Evolutionary conservation across 768 basidiomycete genomes (phyloP).

Genomic region (Lentinus brumalis): DNA sequence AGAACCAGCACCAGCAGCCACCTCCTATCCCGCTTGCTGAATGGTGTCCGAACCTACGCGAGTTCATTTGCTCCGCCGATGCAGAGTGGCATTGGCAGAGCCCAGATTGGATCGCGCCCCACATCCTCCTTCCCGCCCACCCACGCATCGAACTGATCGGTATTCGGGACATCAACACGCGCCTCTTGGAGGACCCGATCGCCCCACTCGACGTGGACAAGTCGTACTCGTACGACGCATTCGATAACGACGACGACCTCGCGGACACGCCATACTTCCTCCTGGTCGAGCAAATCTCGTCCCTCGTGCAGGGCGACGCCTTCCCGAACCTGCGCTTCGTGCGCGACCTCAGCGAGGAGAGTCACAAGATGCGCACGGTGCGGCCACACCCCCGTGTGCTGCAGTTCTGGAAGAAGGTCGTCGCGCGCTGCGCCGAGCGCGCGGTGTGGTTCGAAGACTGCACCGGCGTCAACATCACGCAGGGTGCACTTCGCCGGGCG

Average conservation of each 20-base stretch:
- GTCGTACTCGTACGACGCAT: slow-evolving; percentile 10
- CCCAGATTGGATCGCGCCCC: slow-evolving; percentile 82
- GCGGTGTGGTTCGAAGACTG: slow-evolving; percentile 70
- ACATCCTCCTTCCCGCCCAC: slow-evolving; percentile 68
- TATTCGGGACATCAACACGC: slow-evolving; percentile 68
- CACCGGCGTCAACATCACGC: slow-evolving; percentile 57
- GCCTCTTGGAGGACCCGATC: slow-evolving; percentile 47
- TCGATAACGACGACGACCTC: slow-evolving; percentile 22
- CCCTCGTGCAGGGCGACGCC: slow-evolving; percentile 55
- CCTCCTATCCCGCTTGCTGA: slow-evolving; percentile 52
- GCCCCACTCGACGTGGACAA: slow-evolving; percentile 16
- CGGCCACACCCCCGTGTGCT: slow-evolving; percentile 38
- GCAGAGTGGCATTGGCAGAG: slow-evolving; percentile 82
- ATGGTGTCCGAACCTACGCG: slow-evolving; percentile 68
- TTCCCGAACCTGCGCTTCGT: slow-evolving; percentile 65
- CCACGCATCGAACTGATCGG: slow-evolving; percentile 65
- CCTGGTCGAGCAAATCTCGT: slow-evolving; percentile 64
- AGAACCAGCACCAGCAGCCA: slow-evolving; percentile 15
- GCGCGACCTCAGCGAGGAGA: slow-evolving; percentile 64
- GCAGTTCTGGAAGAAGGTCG: slow-evolving; percentile 42
- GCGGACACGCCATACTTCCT: slow-evolving; percentile 59
- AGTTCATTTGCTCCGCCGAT: slow-evolving; percentile 76
- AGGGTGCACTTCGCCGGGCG: slow-evolving; percentile 42
- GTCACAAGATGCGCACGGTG: slow-evolving; percentile 53
- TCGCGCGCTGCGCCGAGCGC: slow-evolving; percentile 51